Evolutionary conservation across 352 stramenopile species (phyloP), one percentile per base, ranked within the genome.

Genomic region (Phytophthora fragariaefolia): DNA sequence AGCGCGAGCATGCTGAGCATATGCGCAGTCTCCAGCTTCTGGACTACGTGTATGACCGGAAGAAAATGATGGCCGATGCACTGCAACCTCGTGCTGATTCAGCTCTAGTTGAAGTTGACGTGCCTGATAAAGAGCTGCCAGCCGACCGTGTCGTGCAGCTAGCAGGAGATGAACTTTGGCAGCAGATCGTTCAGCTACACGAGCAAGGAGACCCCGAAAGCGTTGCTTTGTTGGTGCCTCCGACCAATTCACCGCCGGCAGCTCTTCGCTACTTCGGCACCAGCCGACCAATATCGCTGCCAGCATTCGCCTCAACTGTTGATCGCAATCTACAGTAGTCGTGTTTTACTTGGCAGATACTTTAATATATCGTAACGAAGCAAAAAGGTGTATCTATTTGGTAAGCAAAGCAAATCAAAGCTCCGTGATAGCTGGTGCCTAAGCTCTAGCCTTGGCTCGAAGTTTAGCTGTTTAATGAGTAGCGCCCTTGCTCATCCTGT

Each of bases 21-120:
- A 85, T 90, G 71, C 81, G 80, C 22, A 91, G 77, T 52, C 62
- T 92, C 43, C 84, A 95, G 63, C 59, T 93, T 12, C 59, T 90
- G 5, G 83, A 93, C 58, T 95, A 90, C 48, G 82, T 71, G 22
- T 90, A 88, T 55, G 83, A 93, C 56, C 84, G 82, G 34, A 76
- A 81, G 34, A 71, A 69, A 2, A 83, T 86, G 22, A 48, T 88
- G 32, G 55, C 79, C 42, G 74, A 88, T 40, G 70, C 79, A 7
- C 47, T 66, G 34, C 76, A 82, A 42, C 82, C 80, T 42, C 77
- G 82, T 47, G 73, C 82, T 10, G 72, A 90, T 24, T 86, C 83
- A 2, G 55, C 79, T 8, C 71, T 93, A 1, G 55, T 92, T 4
- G 59, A 90, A 9, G 46, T 93, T 12, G 69, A 80, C 8, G 71